Conservation (phyloP, 139 green algal genomes). For the Closterium sp. region DNA sequence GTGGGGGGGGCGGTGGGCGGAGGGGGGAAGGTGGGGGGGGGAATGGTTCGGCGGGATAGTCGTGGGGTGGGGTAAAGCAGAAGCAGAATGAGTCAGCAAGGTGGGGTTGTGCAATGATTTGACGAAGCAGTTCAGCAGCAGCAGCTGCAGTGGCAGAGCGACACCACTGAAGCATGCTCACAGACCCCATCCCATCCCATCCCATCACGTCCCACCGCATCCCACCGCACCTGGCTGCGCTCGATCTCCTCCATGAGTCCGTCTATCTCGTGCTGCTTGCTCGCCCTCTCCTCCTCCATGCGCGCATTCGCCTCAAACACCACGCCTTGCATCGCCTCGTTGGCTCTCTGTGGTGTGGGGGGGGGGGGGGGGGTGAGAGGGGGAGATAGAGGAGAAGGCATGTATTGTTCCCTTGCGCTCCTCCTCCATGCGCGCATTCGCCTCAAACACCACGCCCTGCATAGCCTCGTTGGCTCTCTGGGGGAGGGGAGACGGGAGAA, state of each 20-base stretch:
- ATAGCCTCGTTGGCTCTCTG: neutral
- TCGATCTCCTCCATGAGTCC: slow-evolving; percentile 66
- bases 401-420: neutral
- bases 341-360: neutral
- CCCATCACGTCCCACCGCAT: neutral
- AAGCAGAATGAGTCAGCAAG: no score
- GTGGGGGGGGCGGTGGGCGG: neutral
- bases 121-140: no score
- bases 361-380: neutral
- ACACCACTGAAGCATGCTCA: no score
- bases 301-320: slow-evolving; percentile 44
- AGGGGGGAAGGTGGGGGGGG: no score
- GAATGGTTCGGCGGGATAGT: no score
- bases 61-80: neutral
- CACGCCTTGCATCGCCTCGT: slow-evolving; percentile 21
- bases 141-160: no score
- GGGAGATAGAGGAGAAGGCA: no score
- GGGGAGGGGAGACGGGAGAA: neutral
- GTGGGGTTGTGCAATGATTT: no score
- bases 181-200: neutral
- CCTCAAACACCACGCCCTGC: neutral
- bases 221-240: slow-evolving; percentile 55
- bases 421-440: neutral
- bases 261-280: slow-evolving; percentile 72
- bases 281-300: slow-evolving; percentile 43